Conservation (phyloP, 495 filamentous ascomycete species). For the Xylaria longipes region DNA sequence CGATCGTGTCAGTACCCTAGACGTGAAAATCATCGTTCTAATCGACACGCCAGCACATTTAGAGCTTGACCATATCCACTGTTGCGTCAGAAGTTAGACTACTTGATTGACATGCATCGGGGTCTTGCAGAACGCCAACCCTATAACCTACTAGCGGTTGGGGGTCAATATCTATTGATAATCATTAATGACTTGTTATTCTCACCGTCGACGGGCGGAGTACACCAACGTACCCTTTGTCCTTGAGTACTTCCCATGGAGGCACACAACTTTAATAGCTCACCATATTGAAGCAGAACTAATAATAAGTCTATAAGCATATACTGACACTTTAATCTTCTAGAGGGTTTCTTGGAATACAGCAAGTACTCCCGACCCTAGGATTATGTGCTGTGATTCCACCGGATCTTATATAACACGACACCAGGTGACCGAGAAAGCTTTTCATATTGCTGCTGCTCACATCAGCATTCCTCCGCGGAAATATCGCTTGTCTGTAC, state of each 20-base stretch:
- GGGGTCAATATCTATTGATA: neutral
- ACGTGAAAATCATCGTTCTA: neutral
- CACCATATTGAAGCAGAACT: neutral
- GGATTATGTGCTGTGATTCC: neutral
- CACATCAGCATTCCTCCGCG: slow-evolving; percentile 18
- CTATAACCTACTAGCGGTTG: neutral
- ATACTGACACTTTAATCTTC: neutral
- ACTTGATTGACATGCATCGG: slow-evolving; percentile 11
- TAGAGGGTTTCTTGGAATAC: neutral
- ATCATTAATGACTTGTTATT: neutral
- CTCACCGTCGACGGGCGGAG: neutral
- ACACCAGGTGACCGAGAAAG: neutral
- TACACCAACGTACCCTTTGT: neutral
- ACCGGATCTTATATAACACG: neutral
- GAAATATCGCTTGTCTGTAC: neutral
- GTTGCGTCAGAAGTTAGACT: slow-evolving; percentile 16
- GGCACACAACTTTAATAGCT: neutral
- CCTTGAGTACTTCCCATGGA: neutral
- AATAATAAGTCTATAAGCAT: neutral
- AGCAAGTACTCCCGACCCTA: neutral
- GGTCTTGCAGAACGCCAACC: neutral
- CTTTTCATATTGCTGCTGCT: neutral
- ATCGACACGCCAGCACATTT: neutral
- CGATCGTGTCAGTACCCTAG: neutral
- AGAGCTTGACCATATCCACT: slow-evolving; percentile 7